Evolutionary conservation across 495 filamentous ascomycete species (phyloP).

Genomic region (Penicillium lagena): DNA sequence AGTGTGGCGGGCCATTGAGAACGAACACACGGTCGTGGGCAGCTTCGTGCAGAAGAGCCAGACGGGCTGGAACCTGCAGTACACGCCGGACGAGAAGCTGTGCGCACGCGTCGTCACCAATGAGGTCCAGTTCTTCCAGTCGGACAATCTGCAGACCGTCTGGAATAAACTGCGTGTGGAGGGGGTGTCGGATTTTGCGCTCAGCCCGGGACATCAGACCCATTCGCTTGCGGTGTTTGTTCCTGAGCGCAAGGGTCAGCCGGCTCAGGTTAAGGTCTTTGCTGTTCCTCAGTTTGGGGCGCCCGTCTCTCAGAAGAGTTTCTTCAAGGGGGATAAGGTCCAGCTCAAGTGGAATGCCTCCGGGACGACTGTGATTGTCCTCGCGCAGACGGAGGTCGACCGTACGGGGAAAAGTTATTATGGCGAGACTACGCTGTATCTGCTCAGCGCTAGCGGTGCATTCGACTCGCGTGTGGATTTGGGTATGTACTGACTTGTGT

Average conservation of each 20-base stretch:
- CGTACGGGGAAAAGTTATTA: slow-evolving; percentile 98
- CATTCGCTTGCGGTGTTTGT: slow-evolving; percentile 88
- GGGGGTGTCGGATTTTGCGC: slow-evolving; percentile 82
- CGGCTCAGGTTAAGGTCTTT: slow-evolving; percentile 88
- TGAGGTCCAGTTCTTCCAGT: slow-evolving; percentile 94
- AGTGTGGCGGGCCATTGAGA: slow-evolving; percentile 75
- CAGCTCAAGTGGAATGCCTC: slow-evolving; percentile 94
- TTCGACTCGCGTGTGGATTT: slow-evolving; percentile 89
- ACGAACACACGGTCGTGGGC: slow-evolving; percentile 69
- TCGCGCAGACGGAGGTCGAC: slow-evolving; percentile 97
- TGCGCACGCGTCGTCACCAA: slow-evolving; percentile 94
- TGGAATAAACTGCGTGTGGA: slow-evolving; percentile 95
- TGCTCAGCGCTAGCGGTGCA: slow-evolving; percentile 83
- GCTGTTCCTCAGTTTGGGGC: slow-evolving; percentile 77
- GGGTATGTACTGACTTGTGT: slow-evolving; percentile 32
- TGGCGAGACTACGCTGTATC: slow-evolving; percentile 94
- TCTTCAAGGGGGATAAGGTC: slow-evolving; percentile 98
- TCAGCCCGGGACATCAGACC: slow-evolving; percentile 74
- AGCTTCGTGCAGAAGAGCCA: slow-evolving; percentile 91
- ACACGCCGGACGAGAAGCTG: slow-evolving; percentile 83
- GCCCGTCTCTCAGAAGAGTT: slow-evolving; percentile 91
- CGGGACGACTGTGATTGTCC: slow-evolving; percentile 85
- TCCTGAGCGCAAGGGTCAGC: slow-evolving; percentile 93
- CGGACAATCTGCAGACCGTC: slow-evolving; percentile 71
- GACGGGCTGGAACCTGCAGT: slow-evolving; percentile 96